Evolutionary conservation across 805 yeast species (phyloP), one percentile per base, ranked within the genome.

Genomic region (Yarrowia sp.): DNA sequence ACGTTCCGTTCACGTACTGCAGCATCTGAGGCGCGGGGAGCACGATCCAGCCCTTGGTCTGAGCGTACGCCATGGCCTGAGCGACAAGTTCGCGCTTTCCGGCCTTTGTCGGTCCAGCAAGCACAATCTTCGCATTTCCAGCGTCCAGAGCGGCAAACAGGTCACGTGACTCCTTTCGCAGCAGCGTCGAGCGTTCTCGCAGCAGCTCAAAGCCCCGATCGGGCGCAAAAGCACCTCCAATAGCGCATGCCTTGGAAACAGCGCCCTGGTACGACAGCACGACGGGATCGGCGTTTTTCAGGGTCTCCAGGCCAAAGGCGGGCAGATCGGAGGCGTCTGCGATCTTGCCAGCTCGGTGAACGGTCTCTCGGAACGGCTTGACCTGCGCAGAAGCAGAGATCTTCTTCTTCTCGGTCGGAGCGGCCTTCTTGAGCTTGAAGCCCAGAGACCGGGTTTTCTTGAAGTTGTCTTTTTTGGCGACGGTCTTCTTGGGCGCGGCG

Each of bases 361-460:
- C 46, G 4, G 61, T 29, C 6, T 4, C 6, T 3, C 29, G 38
- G 16, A 38, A 55, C 4, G 46, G 61, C 38, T 55, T 39, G 29
- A 55, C 61, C 14, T 19, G 13, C 19, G 61, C 61, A 6, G 27
- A 38, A 1, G 21, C 61, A 4, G 29, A 14, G 21, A 55, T 38
- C 39, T 31, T 25, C n/a, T 38, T 55, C 38, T 55, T 55, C 8
- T 38, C 47, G 14, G 13, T 6, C 3, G 61, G 47, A 19, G 46
- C 61, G n/a, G 61, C 21, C 47, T 55, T 55, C 21, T 55, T 55
- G 14, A 38, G 47, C 61, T 55, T 55, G 61, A 55, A 55, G 16
- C 47, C 61, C 58, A 51, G 32, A 1, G 42, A 16, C 12, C 42
- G 42, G 13, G 58, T 51, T 8, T 35, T 33, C 33, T 24, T 14